Evolutionary conservation across 2,329 filamentous ascomycete species (phyloP), one percentile per base, ranked within the genome.

Genomic region (Didymellaceae sp.): DNA sequence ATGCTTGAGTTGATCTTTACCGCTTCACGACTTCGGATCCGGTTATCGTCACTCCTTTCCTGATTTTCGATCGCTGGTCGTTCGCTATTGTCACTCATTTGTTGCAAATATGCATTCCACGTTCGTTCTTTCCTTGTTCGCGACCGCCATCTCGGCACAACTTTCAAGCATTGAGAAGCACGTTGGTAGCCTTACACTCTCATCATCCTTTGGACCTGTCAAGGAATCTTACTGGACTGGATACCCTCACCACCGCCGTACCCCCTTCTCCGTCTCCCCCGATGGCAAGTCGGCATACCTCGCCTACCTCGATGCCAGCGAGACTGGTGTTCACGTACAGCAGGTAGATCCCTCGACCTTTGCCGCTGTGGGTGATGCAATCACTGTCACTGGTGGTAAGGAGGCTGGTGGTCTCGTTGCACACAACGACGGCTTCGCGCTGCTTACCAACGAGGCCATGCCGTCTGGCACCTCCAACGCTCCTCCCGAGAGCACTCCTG

Each of bases 391-490:
- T n/a, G 77, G 77, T 11, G 82, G 77, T 30, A 81, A 83, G 59
- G 84, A 86, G 70, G 74, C 73, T 58, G 82, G 82, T 44, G 84
- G 84, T 35, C 76, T 86, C 1, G 80, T 86, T 33, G 83, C 83
- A 13, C 83, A 86, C 61, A 75, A 83, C 55, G 82, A 86, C 64
- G 84, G 83, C 2, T 86, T 86, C 54, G 83, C 83, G n/a, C 68
- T 86, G 21, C 69, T 86, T 39, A 84, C 82, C 21, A 84, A 84
- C 70, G 82, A 83, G 63, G 75, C 76, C 2, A 71, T 83, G 57
- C 75, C 80, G 2, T 76, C 79, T 1, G 78, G 77, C 17, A 79
- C 80, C 13, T 57, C 77, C 4, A 74, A 82, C 48, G 78, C 79
- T 1, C 78, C 81, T 10, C 68, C 77, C 4, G 74, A 71, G 41